Conservation (phyloP, 2,329 filamentous ascomycete genomes). For the Aspergillus transmontanensis region DNA sequence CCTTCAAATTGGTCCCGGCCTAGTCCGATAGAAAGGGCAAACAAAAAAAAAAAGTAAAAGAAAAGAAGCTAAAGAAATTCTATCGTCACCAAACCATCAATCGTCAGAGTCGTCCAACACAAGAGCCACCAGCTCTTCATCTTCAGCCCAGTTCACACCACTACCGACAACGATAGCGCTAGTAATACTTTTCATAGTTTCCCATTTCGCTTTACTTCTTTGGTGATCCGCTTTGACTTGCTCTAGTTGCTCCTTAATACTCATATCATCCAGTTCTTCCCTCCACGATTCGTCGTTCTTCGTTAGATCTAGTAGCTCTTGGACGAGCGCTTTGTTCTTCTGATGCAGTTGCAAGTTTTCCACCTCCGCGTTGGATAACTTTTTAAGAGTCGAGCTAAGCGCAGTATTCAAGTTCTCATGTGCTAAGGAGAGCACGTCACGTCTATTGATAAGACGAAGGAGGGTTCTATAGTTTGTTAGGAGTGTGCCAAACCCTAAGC, state of each 20-base stretch:
- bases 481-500: background rate
- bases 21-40: background rate
- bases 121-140: constrained; percentile 67
- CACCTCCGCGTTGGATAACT: constrained; percentile 60
- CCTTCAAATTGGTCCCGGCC: constrained; percentile 6
- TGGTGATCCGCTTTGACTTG: constrained; percentile 62
- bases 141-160: constrained; percentile 77
- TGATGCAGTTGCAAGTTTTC: constrained; percentile 59
- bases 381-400: constrained; percentile 54
- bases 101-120: constrained; percentile 70
- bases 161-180: constrained; percentile 79
- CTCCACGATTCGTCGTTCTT: constrained; percentile 55
- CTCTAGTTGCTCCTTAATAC: constrained; percentile 58
- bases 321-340: constrained; percentile 65
- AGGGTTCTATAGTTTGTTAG: constrained; percentile 58
- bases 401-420: constrained; percentile 63
- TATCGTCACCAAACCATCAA: constrained; percentile 25
- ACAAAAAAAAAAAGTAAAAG: background rate
- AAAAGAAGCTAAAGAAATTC: background rate
- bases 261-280: constrained; percentile 57
- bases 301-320: constrained; percentile 65
- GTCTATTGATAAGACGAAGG: constrained; percentile 64
- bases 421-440: constrained; percentile 67
- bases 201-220: constrained; percentile 67
- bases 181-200: constrained; percentile 75